Conservation (phyloP, 371 early-diverging fungal species). For the Mucor ambiguus region DNA sequence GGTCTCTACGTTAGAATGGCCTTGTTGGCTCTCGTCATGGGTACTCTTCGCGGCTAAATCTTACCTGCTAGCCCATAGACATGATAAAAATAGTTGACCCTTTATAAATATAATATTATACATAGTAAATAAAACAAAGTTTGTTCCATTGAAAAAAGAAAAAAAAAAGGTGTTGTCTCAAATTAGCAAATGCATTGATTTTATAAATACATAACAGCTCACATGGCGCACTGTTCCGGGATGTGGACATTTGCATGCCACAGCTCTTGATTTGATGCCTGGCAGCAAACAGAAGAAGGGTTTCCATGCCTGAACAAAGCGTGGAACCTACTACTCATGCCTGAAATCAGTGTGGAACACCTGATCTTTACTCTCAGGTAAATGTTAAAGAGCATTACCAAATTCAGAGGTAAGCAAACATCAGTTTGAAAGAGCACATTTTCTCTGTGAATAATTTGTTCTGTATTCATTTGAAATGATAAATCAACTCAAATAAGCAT, state of each 20-base stretch:
- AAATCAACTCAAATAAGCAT: too few relatives aligned
- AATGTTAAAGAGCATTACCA: too few relatives aligned
- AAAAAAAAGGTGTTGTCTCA: not conserved
- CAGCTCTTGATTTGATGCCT: too few relatives aligned
- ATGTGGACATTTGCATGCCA: not conserved
- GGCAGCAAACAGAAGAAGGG: too few relatives aligned
- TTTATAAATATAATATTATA: conserved; percentile 4
- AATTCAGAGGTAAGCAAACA: too few relatives aligned
- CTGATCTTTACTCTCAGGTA: too few relatives aligned
- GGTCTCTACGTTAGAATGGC: conserved; percentile 98
- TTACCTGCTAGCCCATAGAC: not conserved
- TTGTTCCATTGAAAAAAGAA: not conserved
- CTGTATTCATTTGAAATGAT: too few relatives aligned
- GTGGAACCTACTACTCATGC: too few relatives aligned
- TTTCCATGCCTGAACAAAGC: too few relatives aligned
- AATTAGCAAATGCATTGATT: not conserved
- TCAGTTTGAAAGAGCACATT: too few relatives aligned
- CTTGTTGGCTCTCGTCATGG: conserved; percentile 82
- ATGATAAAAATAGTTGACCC: not conserved
- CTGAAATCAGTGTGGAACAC: too few relatives aligned
- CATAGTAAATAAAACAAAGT: conserved; percentile 3
- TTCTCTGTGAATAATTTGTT: too few relatives aligned
- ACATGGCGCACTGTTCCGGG: not conserved
- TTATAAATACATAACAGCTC: not conserved
- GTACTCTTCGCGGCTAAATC: conserved; percentile 40